These are phyloP conservation scores for Globisporangium splendens DNA, from an alignment of 352 stramenopile genomes.

Conservation along the genomic window DNA sequence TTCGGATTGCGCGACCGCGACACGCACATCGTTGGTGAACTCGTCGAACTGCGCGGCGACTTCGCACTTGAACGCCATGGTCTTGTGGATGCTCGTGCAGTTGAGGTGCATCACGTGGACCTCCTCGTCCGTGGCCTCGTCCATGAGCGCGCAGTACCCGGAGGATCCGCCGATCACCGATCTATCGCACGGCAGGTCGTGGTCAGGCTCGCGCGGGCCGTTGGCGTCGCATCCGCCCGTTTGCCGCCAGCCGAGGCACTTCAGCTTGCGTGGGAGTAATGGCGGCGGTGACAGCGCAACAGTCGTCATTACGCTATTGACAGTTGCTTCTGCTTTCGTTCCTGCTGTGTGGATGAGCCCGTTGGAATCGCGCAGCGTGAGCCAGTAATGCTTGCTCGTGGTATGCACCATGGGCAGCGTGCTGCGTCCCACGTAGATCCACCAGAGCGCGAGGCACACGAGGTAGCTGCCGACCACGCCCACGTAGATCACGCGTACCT, in stretches of 20 bases:
- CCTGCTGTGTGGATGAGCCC: not conserved
- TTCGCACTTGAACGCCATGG: conserved; percentile 34
- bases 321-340: too few relatives aligned
- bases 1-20: conserved; percentile 14
- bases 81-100: conserved; percentile 28
- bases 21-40: conserved; percentile 21
- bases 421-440: conserved; percentile 1
- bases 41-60: conserved; percentile 29
- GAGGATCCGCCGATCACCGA: conserved; percentile 25
- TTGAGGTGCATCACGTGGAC: conserved; percentile 25
- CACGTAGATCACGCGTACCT: conserved; percentile 3
- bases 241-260: conserved; percentile 46
- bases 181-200: conserved; percentile 27
- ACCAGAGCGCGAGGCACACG: conserved; percentile 9
- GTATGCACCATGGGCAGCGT: not conserved
- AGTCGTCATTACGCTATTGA: too few relatives aligned
- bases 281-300: too few relatives aligned
- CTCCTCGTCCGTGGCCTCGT: conserved; percentile 24
- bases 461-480: conserved; percentile 1
- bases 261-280: conserved; percentile 1
- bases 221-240: conserved; percentile 34
- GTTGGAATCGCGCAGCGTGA: conserved; percentile 4
- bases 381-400: conserved; percentile 5
- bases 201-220: conserved; percentile 25
- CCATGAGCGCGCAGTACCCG: conserved; percentile 39